Conservation (phyloP, 1,139 yeast species). For the Blastobotrys apis region DNA sequence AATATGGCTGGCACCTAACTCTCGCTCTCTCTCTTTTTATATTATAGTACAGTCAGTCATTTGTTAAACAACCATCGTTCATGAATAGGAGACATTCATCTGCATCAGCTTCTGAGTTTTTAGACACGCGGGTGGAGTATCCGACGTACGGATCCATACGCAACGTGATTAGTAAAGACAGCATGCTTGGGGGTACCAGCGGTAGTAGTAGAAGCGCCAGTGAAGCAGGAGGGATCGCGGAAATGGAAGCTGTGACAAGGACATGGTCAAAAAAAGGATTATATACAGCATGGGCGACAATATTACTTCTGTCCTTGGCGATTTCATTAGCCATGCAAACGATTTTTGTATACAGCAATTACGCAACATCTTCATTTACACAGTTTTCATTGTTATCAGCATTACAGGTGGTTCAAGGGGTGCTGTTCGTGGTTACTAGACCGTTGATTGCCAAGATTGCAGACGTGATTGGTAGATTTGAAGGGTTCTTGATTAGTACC, state of each 20-base stretch:
- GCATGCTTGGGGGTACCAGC: too few species aligned
- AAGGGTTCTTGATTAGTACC: conserved; percentile 37
- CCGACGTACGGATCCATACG: neutral
- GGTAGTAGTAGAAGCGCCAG: neutral
- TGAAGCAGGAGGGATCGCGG: conserved; percentile 13
- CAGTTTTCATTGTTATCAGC: conserved; percentile 40
- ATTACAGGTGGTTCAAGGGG: conserved; percentile 40
- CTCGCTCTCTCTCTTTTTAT: too few species aligned
- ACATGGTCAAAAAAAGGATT: conserved; percentile 25
- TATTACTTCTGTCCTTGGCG: conserved; percentile 41
- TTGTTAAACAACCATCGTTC: too few species aligned
- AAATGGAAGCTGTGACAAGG: conserved; percentile 12
- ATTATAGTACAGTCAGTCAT: too few species aligned
- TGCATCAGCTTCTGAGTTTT: too few species aligned
- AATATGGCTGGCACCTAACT: too few species aligned
- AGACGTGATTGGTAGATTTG: conserved; percentile 41
- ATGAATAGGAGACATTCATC: too few species aligned
- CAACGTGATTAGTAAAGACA: too few species aligned
- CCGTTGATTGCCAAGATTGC: conserved; percentile 42
- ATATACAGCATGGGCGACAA: conserved; percentile 29
- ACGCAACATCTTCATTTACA: conserved; percentile 40
- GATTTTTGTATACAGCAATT: conserved; percentile 38
- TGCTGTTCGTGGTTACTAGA: conserved; percentile 39
- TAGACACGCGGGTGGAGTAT: too few species aligned
- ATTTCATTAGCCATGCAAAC: conserved; percentile 40